These are phyloP conservation scores for Talaromyces sp. DNA, from an alignment of 2,329 filamentous ascomycete species.

Conservation along the genomic window DNA sequence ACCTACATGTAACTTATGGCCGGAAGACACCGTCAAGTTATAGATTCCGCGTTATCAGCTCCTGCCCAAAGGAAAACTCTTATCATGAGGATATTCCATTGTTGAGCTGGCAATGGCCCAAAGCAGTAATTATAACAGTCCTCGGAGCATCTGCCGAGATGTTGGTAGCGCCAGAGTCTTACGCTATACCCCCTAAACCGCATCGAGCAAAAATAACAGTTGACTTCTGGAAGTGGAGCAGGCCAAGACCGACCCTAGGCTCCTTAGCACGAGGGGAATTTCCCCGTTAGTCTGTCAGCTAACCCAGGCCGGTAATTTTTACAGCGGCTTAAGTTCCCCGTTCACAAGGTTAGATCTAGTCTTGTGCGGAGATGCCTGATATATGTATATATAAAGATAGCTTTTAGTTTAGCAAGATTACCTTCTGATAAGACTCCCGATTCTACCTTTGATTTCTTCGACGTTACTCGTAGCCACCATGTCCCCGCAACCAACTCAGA, in stretches of 20 bases:
- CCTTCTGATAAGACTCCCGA: not conserved
- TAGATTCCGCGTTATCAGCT: not conserved
- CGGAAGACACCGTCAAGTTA: not conserved
- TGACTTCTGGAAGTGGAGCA: not conserved
- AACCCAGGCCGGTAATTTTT: not conserved
- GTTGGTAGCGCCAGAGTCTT: not conserved
- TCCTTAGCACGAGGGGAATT: not conserved
- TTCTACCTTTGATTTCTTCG: not conserved
- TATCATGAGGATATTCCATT: not conserved
- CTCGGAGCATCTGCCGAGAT: not conserved
- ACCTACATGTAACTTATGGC: not conserved
- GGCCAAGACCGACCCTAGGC: not conserved
- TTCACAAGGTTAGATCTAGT: not conserved
- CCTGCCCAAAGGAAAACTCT: not conserved
- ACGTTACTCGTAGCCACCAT: not conserved
- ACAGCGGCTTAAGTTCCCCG: not conserved
- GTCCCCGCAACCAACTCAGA: not conserved
- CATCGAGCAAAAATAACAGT: not conserved
- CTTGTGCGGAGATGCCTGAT: not conserved
- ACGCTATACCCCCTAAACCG: not conserved
- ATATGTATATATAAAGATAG: not conserved
- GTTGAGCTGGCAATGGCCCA: not conserved
- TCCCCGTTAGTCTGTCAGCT: not conserved
- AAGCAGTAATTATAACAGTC: not conserved
- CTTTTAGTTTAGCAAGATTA: not conserved